Base-by-base conservation (phyloP, 2,329 filamentous ascomycete species). In the Sclerotiophoma versabilis region DNA sequence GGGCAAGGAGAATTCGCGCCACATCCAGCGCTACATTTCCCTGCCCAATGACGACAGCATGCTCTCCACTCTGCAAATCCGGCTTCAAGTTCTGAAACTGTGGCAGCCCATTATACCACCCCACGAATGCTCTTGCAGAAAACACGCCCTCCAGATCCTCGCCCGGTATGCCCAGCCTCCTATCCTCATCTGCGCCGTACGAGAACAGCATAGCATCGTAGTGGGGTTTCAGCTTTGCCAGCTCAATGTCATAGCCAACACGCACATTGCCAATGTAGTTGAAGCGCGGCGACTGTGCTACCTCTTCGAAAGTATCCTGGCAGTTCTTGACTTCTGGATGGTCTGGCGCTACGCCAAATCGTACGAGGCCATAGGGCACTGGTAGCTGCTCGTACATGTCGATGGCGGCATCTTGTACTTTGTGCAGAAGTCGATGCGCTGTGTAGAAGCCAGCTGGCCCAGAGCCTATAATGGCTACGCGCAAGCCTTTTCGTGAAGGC, bases 311-410 rank as follows among this genome's bases (percentile, higher is more conserved):
- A 66, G 92, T 96, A 12, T 95, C 91, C 79, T 96, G 88, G 73
- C 93, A 98, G 72, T 97, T 98, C 92, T 99, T 99, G 63, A 99
- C 95, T 78, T 99, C 93, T 0, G 95, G 93, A 76, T 99, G 95
- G 73, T 99, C 95, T 5, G 95, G 95, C n/a, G 95, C 96, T 54
- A 99, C 95, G 8, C 95, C 95, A 70, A 95, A 96, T 49, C 95
- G 84, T 43, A 96, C 93, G 49, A 99, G 83, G 1, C 95, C 95
- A 71, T 91, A 99, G 0, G 95, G 95, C 4, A 96, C 92, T 0
- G 95, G 95, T 32, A 98, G 79, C 23, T 91, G 87, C 77, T 99
- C 95, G 71, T 96, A 99, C 93, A 99, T 98, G 76, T 98, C 93
- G 19, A 99, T 84, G 44, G 84, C 83, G 0, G 88, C 87, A 70